Evolutionary conservation across 2,329 filamentous ascomycete species (phyloP).

Genomic region (Neofusicoccum kwambonambiense): DNA sequence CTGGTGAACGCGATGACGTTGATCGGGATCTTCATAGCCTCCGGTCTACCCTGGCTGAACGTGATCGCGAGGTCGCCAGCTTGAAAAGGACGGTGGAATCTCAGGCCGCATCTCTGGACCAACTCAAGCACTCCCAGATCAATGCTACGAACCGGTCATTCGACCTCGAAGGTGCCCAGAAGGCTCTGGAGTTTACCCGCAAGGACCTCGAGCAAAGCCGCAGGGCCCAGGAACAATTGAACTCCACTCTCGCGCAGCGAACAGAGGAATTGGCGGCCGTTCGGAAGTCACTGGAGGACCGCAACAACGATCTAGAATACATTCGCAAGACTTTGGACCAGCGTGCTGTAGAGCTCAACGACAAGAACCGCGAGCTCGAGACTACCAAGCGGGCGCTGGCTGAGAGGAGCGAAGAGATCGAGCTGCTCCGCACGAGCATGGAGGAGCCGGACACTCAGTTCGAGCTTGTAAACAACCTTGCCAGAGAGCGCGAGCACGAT

Average conservation of each 20-base stretch:
- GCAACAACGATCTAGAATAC: conserved; percentile 34
- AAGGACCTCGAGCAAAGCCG: conserved; percentile 17
- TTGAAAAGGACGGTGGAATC: conserved; percentile 34
- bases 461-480: conserved; percentile 42
- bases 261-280: conserved; percentile 34
- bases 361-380: conserved; percentile 36
- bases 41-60: conserved; percentile 29
- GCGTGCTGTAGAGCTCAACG: conserved; percentile 35
- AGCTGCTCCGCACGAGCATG: conserved; percentile 33
- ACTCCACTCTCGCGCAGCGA: conserved; percentile 26
- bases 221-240: background rate
- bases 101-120: conserved; percentile 30
- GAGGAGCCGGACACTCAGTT: conserved; percentile 40
- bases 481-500: conserved; percentile 47
- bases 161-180: conserved; percentile 4
- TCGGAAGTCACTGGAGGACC: conserved; percentile 30
- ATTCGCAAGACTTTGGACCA: conserved; percentile 32
- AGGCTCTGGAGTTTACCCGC: conserved; percentile 2
- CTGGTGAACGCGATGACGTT: conserved; percentile 33
- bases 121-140: conserved; percentile 26
- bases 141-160: background rate
- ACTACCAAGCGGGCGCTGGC: conserved; percentile 34
- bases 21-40: conserved; percentile 31
- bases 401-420: conserved; percentile 38
- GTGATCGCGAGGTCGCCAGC: conserved; percentile 31